Evolutionary conservation across 2,329 filamentous ascomycete species (phyloP), one percentile per base, ranked within the genome.

Genomic region (Diplocarpon rosae): DNA sequence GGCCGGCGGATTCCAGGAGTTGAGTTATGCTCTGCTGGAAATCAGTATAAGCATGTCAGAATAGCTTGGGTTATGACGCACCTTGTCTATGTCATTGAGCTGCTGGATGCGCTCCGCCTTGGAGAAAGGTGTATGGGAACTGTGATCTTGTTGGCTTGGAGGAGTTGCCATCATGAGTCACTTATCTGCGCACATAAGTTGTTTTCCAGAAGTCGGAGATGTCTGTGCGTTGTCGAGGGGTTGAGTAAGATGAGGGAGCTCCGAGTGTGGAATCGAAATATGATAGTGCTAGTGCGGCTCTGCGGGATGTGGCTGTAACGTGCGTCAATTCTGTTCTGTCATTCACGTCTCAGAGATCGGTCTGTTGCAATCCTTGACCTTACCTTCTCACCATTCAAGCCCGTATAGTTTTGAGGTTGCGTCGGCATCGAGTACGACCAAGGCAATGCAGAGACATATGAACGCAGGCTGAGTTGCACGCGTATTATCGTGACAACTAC

Each of bases 51-150:
- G 20, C n/a, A 10, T 32, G n/a, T 5, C 15, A 13, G 8, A 11
- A 12, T 2, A 39, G 15, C 27, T 35, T 12, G 7, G 10, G 10
- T n/a, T 8, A 17, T 3, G 30, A 31, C 47, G 32, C 59, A 80
- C 78, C 58, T 76, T 75, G 65, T 93, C 87, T 55, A 94, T 84
- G 34, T 81, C 77, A 54, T 80, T 83, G 45, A 94, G 75, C 58
- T 93, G 85, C 46, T 80, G 71, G 52, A 94, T 87, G 52, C 84
- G 85, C 61, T 93, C 83, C 33, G 82, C 75, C 29, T 83, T 74
- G 9, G 78, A 83, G 53, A 89, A 83, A n/a, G 55, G 52, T 42
- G 62, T 54, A 7, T 58, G 47, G 38, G 57, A 39, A 5, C 37
- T 15, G 33, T 59, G 51, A 27, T 43, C 39, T 14, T 29, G 30